These are phyloP conservation scores for Penstemon davidsonii DNA, from an alignment of 257 asterid genomes.

Conservation along the genomic window DNA sequence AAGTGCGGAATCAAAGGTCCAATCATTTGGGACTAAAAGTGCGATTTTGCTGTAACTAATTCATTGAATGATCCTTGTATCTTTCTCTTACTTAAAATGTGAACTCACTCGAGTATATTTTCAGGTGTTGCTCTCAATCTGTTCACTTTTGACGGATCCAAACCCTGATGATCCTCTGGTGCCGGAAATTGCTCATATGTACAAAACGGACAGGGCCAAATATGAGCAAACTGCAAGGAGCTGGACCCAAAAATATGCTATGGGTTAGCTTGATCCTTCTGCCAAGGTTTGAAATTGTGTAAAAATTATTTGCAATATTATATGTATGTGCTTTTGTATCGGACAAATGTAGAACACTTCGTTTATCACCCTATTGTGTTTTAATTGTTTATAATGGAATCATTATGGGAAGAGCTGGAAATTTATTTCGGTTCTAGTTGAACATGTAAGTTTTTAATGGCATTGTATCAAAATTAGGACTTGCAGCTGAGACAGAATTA, in stretches of 20 bases:
- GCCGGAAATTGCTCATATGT: slow-evolving; percentile 60
- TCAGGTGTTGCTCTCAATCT: slow-evolving; percentile 54
- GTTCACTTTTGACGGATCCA: slow-evolving; percentile 51
- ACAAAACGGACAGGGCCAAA: slow-evolving; percentile 50
- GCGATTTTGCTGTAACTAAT: too few relatives aligned
- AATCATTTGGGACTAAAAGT: too few relatives aligned
- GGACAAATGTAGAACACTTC: slow-evolving; percentile 29
- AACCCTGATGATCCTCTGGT: slow-evolving; percentile 61
- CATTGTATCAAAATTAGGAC: too few relatives aligned
- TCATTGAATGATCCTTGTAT: not conserved
- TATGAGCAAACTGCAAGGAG: slow-evolving; percentile 53
- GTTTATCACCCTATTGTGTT: slow-evolving; percentile 3
- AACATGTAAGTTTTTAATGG: too few relatives aligned
- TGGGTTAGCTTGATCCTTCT: slow-evolving; percentile 37
- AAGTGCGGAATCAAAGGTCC: too few relatives aligned
- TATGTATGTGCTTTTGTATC: slow-evolving; percentile 24
- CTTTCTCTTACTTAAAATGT: too few relatives aligned
- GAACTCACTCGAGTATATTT: not conserved
- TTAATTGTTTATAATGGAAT: not conserved
- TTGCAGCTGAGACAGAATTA: too few relatives aligned
- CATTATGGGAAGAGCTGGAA: too few relatives aligned
- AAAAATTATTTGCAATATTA: slow-evolving; percentile 17
- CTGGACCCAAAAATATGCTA: slow-evolving; percentile 62
- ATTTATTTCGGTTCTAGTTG: too few relatives aligned
- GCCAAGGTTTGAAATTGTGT: slow-evolving; percentile 22